phyloP scores from a whole-genome alignment of 177 flowering plant species.

The Telopea speciosissima region DNA sequence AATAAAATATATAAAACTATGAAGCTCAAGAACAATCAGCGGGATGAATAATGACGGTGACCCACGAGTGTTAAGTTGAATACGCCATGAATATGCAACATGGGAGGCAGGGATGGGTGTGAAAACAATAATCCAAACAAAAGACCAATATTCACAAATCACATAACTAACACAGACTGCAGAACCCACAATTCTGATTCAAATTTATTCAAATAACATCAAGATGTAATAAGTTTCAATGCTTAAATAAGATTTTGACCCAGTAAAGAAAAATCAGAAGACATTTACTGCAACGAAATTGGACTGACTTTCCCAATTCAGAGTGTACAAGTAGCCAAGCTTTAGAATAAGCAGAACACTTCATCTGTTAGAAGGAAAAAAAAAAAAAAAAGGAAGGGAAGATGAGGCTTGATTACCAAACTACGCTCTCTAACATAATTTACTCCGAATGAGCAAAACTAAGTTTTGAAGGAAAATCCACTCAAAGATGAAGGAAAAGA shows the following conservation, averaged over 20 bases:
- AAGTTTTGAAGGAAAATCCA: background rate
- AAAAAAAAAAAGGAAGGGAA: background rate
- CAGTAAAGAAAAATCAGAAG: no score
- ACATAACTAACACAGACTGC: background rate
- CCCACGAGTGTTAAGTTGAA: no score
- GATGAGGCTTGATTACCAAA: background rate
- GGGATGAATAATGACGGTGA: no score
- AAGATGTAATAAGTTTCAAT: background rate
- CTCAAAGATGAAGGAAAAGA: background rate
- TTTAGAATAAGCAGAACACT: no score
- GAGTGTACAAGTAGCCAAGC: background rate
- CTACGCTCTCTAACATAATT: background rate
- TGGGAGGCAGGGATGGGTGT: no score
- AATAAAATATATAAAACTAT: no score
- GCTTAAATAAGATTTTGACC: no score
- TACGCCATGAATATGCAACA: no score
- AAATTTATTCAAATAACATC: background rate
- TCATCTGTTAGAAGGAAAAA: background rate
- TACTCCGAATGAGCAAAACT: background rate
- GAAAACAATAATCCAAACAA: no score
- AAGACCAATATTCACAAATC: background rate
- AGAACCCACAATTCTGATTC: background rate
- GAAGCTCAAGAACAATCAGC: no score
- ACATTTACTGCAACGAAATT: background rate
- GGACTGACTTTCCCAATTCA: background rate